These are phyloP conservation scores for Cladosporium oxysporum DNA, from an alignment of 2,329 filamentous ascomycete genomes.

Conservation along the genomic window DNA sequence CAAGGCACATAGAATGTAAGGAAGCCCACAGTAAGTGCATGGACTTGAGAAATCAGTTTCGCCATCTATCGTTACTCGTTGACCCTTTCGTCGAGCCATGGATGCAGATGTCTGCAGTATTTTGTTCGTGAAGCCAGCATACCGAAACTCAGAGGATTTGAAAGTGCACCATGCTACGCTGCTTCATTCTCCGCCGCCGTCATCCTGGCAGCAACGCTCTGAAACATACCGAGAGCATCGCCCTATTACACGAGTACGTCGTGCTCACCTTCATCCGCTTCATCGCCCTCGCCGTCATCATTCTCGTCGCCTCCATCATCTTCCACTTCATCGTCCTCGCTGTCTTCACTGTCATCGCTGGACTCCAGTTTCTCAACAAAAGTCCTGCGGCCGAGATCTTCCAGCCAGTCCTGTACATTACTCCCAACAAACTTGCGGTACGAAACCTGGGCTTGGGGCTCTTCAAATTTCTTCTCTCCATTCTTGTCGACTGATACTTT, in stretches of 20 bases:
- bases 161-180: not conserved
- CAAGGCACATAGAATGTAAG: too few species aligned
- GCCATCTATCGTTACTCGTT: not conserved
- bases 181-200: not conserved
- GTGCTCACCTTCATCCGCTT: not conserved
- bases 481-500: constrained; percentile 2
- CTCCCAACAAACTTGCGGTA: constrained; percentile 17
- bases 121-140: not conserved
- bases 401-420: constrained; percentile 6
- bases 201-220: not conserved
- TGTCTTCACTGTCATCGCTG: not conserved
- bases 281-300: not conserved
- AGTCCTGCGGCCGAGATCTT: not conserved
- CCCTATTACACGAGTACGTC: not conserved
- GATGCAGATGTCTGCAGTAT: not conserved
- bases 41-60: not conserved
- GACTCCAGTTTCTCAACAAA: not conserved
- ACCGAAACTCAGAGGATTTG: not conserved
- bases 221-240: too few species aligned
- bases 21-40: not conserved
- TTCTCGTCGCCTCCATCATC: not conserved
- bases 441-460: not conserved
- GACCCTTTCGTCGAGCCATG: not conserved
- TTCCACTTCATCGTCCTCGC: constrained; percentile 18
- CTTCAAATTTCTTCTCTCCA: constrained; percentile 6